These are phyloP conservation scores for Rosa persica DNA, from an alignment of 306 rosid genomes.

Conservation along the genomic window DNA sequence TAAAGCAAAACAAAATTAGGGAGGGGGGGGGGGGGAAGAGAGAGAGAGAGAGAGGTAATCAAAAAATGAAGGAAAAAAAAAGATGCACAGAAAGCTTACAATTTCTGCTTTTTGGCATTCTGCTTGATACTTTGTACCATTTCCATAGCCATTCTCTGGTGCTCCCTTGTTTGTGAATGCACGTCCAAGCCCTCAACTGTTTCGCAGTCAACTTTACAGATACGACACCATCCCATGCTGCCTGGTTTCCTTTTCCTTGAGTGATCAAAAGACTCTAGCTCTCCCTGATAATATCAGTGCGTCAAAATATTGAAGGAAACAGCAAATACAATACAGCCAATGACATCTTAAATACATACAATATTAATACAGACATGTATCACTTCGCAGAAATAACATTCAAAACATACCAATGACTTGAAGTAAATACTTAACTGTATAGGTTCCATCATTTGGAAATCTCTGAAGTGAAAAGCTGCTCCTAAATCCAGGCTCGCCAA, in stretches of 20 bases:
- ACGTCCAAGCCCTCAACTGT: constrained; percentile 93
- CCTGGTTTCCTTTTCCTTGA: constrained; percentile 67
- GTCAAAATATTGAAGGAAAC: constrained; percentile 16
- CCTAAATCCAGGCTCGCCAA: constrained; percentile 97
- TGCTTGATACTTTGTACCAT: constrained; percentile 87
- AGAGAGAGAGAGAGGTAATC: constrained; percentile 2
- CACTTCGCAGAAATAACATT: neutral
- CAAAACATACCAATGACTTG: neutral
- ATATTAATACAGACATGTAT: neutral
- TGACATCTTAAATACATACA: constrained; percentile 4
- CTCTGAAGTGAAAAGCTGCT: constrained; percentile 81
- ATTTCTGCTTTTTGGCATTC: constrained; percentile 75
- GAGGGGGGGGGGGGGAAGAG: no score
- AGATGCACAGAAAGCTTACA: constrained; percentile 42
- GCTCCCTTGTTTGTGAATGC: constrained; percentile 96
- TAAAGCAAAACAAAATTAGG: constrained; percentile 8
- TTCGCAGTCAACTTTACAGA: constrained; percentile 94
- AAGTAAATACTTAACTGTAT: constrained; percentile 64
- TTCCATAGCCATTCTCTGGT: constrained; percentile 93
- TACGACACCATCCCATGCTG: constrained; percentile 96
- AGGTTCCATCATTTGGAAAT: constrained; percentile 64
- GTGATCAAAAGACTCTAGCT: constrained; percentile 63
- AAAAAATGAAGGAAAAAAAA: neutral
- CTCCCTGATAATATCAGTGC: constrained; percentile 57
- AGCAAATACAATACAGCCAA: neutral